phyloP scores from a whole-genome alignment of 2,329 filamentous ascomycete species.

The Colletotrichum melonis region DNA sequence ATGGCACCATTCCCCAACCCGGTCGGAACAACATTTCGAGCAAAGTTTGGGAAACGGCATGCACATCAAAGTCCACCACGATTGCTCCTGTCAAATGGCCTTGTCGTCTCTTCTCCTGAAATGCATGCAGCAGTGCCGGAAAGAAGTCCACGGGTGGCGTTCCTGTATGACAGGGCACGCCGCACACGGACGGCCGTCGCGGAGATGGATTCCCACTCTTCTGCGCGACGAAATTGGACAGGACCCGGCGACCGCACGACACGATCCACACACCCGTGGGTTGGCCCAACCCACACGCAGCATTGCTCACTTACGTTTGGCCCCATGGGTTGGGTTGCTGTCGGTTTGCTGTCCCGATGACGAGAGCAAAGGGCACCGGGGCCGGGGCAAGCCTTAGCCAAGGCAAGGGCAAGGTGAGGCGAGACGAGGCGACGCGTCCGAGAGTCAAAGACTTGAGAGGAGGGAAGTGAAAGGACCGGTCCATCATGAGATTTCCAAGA shows the following conservation, averaged over 20 bases:
- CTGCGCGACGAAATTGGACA: constrained; percentile 28
- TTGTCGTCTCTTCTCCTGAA: constrained; percentile 22
- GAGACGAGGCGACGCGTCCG: background rate
- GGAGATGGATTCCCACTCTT: constrained; percentile 25
- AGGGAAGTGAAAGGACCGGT: background rate
- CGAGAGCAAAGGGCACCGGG: constrained; percentile 1
- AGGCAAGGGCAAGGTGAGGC: background rate
- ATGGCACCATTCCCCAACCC: constrained; percentile 14
- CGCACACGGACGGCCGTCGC: constrained; percentile 5
- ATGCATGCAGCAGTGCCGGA: background rate
- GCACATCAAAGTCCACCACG: background rate
- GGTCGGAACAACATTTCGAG: background rate
- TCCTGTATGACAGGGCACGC: background rate
- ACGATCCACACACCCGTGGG: constrained; percentile 9
- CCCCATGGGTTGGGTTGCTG: background rate
- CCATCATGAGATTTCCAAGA: constrained; percentile 12
- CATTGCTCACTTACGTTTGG: constrained; percentile 5
- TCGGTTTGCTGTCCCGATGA: constrained; percentile 31
- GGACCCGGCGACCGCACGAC: constrained; percentile 26
- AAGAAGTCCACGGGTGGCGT: constrained; percentile 1
- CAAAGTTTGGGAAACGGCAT: constrained; percentile 27
- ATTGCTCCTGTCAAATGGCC: constrained; percentile 2
- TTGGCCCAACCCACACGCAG: background rate
- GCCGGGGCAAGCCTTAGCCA: background rate
- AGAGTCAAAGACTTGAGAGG: background rate